phyloP scores from a whole-genome alignment of 1,284 basidiomycete species.

The Microbotryum silenes-acaulis region DNA sequence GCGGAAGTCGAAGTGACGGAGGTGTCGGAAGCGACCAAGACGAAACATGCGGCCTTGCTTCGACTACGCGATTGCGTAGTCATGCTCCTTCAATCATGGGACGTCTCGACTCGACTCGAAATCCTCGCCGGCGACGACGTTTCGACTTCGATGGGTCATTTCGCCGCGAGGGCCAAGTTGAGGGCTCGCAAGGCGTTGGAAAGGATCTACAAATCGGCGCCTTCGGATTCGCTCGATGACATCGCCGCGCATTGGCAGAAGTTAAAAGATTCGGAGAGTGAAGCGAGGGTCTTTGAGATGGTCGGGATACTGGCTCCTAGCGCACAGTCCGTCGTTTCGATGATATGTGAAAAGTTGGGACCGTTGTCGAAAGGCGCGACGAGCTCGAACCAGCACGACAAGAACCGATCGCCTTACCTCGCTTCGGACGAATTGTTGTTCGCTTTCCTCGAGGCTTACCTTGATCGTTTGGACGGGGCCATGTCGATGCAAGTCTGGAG shows the following conservation, averaged over 20 bases:
- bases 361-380: conserved; percentile 22
- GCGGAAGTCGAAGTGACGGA: conserved; percentile 33
- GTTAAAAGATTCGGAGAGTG: not conserved
- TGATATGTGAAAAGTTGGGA: conserved; percentile 63
- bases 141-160: conserved; percentile 47
- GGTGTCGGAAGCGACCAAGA: conserved; percentile 17
- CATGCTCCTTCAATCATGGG: conserved; percentile 34
- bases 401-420: conserved; percentile 11
- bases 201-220: conserved; percentile 71
- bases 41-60: conserved; percentile 17
- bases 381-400: conserved; percentile 18
- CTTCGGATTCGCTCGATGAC: conserved; percentile 71
- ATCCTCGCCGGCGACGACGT: conserved; percentile 49
- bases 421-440: conserved; percentile 47
- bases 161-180: conserved; percentile 56
- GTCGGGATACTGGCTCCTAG: conserved; percentile 74
- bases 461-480: conserved; percentile 75
- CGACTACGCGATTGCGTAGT: conserved; percentile 25
- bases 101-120: conserved; percentile 27
- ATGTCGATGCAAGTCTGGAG: conserved; percentile 86
- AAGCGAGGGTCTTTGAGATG: conserved; percentile 60
- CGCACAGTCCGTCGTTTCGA: conserved; percentile 79
- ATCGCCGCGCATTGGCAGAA: conserved; percentile 66
- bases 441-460: conserved; percentile 79
- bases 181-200: conserved; percentile 73